A percentile compares a stretch with the other conserved stretches of the same genome.
Evolutionary conservation across 106 monocot species (phyloP).

Genomic region (Allium cepa): DNA sequence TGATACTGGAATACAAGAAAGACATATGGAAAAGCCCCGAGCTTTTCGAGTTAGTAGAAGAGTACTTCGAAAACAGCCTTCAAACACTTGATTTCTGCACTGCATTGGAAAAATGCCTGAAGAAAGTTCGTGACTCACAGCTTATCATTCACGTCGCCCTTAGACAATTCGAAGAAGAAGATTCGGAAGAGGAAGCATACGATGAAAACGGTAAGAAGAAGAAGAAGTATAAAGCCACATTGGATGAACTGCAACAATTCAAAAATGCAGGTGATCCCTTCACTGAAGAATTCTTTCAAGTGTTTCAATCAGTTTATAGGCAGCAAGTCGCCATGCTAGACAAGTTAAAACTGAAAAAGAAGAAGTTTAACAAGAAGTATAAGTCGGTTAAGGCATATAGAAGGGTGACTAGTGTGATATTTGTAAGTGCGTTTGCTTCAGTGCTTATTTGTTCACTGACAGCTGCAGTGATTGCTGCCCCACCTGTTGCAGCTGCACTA

Average conservation of each 20-base stretch:
- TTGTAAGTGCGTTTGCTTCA: conserved; percentile 48
- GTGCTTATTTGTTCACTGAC: conserved; percentile 82
- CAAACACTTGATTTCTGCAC: conserved; percentile 92
- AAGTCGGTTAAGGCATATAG: conserved; percentile 50
- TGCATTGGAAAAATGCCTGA: conserved; percentile 73
- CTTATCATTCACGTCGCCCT: conserved; percentile 76
- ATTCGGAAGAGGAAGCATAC: background rate
- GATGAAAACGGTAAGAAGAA: conserved; percentile 3
- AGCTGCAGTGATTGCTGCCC: conserved; percentile 70
- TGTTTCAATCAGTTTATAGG: conserved; percentile 58
- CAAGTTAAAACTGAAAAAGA: conserved; percentile 55
- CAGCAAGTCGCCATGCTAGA: conserved; percentile 69
- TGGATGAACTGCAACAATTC: conserved; percentile 63
- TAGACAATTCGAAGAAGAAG: conserved; percentile 50
- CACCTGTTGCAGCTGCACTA: conserved; percentile 69
- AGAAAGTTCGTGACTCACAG: conserved; percentile 63
- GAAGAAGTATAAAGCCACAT: conserved; percentile 45
- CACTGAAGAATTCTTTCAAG: conserved; percentile 68
- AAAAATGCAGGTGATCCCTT: conserved; percentile 64
- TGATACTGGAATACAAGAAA: conserved; percentile 90
- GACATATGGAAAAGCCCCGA: conserved; percentile 88
- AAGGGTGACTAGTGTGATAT: conserved; percentile 61
- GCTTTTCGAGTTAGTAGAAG: conserved; percentile 80
- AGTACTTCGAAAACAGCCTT: conserved; percentile 82
- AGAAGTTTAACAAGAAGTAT: conserved; percentile 64